Percentiles rank a stretch among this genome's conserved stretches.
Evolutionary conservation across 192 early-diverging fungal species (phyloP).

Genomic region (Coemansia sp.): DNA sequence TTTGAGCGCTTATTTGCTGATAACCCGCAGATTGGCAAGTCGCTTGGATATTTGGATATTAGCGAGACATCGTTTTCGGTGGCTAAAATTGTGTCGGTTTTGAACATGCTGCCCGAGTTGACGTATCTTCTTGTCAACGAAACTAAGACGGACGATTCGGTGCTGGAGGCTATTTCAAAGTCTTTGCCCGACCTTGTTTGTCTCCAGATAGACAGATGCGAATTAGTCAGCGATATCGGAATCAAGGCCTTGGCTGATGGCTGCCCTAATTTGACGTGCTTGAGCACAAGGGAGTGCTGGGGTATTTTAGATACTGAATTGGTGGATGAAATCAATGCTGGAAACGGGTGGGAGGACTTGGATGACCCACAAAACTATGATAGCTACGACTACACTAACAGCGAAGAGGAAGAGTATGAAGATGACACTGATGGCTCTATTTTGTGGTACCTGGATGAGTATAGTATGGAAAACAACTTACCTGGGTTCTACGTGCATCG

Average conservation of each 20-base stretch:
- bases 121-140: constrained; percentile 4
- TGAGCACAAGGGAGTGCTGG: not conserved
- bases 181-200: not conserved
- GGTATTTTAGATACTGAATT: not conserved
- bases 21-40: constrained; percentile 4
- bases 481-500: not conserved
- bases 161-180: not conserved
- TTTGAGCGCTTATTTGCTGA: constrained; percentile 2
- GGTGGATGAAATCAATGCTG: not conserved
- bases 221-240: not conserved
- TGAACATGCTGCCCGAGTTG: constrained; percentile 3
- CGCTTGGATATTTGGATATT: constrained; percentile 5
- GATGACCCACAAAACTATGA: not conserved
- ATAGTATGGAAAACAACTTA: no score
- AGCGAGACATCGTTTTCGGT: constrained; percentile 13
- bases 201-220: not conserved
- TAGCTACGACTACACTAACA: not conserved
- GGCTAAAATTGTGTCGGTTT: not conserved
- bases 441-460: not conserved
- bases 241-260: not conserved
- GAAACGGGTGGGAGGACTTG: not conserved
- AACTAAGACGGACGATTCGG: not conserved
- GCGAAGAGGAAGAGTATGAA: not conserved
- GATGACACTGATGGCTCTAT: not conserved
- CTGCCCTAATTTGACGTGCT: not conserved